Conservation (phyloP, 2,329 filamentous ascomycete species). For the Pestalotiopsis sp. region DNA sequence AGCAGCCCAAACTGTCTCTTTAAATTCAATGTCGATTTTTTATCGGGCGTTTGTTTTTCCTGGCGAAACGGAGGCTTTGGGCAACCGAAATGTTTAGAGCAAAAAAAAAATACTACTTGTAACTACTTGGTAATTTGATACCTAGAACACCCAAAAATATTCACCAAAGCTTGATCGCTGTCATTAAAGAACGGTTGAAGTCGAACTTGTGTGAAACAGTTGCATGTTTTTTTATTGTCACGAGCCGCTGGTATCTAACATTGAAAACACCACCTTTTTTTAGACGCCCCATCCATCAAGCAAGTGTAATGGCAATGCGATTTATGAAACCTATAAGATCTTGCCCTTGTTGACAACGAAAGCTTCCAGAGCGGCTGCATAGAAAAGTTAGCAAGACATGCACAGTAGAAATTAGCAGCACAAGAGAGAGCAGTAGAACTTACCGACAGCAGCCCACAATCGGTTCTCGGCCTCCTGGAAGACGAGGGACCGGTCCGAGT, state of each 20-base stretch:
- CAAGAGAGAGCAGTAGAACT: slow-evolving; percentile 34
- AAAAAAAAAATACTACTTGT: slow-evolving; percentile 11
- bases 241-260: not conserved
- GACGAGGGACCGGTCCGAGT: slow-evolving; percentile 81
- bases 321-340: slow-evolving; percentile 47
- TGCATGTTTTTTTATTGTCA: not conserved
- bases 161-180: not conserved
- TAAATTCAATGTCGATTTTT: not conserved
- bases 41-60: slow-evolving; percentile 8
- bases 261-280: not conserved
- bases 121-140: not conserved
- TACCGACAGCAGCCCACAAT: slow-evolving; percentile 83
- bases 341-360: slow-evolving; percentile 96
- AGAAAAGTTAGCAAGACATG: slow-evolving; percentile 15
- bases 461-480: slow-evolving; percentile 96
- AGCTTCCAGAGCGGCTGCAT: slow-evolving; percentile 74
- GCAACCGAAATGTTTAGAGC: slow-evolving; percentile 20
- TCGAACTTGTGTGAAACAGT: not conserved
- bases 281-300: not conserved
- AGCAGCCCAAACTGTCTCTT: slow-evolving; percentile 20
- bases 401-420: not conserved
- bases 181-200: not conserved
- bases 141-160: not conserved
- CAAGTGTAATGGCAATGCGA: not conserved
- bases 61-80: not conserved